A percentile compares a stretch with the other conserved stretches of the same genome.
Conservation (phyloP, 2,329 filamentous ascomycete genomes). For the Aspergillus melleus region DNA sequence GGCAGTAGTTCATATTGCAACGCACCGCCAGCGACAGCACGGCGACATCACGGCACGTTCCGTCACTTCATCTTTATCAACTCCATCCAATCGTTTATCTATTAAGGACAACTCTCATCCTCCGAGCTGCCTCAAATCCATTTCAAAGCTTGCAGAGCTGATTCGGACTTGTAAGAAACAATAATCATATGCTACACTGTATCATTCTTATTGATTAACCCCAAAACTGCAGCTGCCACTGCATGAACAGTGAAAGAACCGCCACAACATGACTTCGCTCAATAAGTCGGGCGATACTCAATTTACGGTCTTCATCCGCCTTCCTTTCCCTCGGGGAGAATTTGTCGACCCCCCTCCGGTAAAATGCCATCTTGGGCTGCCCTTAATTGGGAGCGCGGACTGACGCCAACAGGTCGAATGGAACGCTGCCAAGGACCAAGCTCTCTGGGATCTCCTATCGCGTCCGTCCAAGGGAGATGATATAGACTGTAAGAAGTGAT, state of each 20-base stretch:
- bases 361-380: conserved; percentile 31
- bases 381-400: conserved; percentile 9
- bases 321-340: conserved; percentile 83
- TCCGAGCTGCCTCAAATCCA: background rate
- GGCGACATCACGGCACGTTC: background rate
- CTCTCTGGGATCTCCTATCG: conserved; percentile 86
- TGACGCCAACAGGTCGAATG: conserved; percentile 69
- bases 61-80: background rate
- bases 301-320: conserved; percentile 76
- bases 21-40: background rate
- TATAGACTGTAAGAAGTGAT: conserved; percentile 68
- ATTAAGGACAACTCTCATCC: background rate
- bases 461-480: conserved; percentile 74
- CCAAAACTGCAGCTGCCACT: background rate
- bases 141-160: background rate
- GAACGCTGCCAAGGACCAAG: conserved; percentile 82
- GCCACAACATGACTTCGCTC: conserved; percentile 14
- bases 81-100: background rate
- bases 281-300: conserved; percentile 25
- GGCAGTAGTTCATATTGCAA: background rate
- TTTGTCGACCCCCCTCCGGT: conserved; percentile 90
- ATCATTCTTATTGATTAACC: background rate
- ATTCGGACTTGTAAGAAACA: background rate
- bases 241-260: background rate
- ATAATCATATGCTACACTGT: background rate